Base-by-base conservation (phyloP, 768 basidiomycete genomes). In the Suillus alpinus region DNA sequence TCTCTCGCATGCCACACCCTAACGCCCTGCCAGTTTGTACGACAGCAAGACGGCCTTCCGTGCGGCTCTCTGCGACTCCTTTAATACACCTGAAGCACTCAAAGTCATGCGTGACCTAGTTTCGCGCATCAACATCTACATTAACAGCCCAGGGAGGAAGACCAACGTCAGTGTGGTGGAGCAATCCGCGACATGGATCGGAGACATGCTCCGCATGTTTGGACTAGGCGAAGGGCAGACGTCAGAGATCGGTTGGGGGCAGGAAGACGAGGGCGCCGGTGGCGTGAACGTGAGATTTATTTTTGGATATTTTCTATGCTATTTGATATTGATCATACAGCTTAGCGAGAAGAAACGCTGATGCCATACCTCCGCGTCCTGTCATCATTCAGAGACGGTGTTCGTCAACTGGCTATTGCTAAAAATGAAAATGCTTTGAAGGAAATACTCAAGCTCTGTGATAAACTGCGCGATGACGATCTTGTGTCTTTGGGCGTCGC, bases 401-500 rank as follows among this genome's bases (percentile, higher is more conserved):
- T 99, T 43, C 86, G 97, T 43, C 81, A 81, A 60, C 70, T 94
- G 41, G 95, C 95, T 6, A 94, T 95, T 67, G 80, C 80, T 34
- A 88, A 86, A 69, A 78, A 79, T 20, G 85, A 87, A 10, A 75
- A 80, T 20, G 82, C 91, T 2, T 73, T 89, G 41, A 86, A 86
- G 71, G 91, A 95, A 63, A 91, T 98, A 63, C 78, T 99, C 51
- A 81, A 85, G 23, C 83, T 97, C 26, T 95, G 88, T 68, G 97
- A 99, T 77, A 87, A 85, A 64, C 82, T 99, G 62, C 86, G 97
- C 16, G 96, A 98, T 70, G 79, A 83, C 37, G 95, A 97, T 69
- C 78, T 98, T 46, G 88, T 95, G 46, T 89, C 94, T n/a, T 80
- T 98, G 55, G 97, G 97, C 8, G 93, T 99, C 6, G 95, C 95